phyloP scores from a whole-genome alignment of 352 stramenopile species.

The Pythium dissimile region DNA sequence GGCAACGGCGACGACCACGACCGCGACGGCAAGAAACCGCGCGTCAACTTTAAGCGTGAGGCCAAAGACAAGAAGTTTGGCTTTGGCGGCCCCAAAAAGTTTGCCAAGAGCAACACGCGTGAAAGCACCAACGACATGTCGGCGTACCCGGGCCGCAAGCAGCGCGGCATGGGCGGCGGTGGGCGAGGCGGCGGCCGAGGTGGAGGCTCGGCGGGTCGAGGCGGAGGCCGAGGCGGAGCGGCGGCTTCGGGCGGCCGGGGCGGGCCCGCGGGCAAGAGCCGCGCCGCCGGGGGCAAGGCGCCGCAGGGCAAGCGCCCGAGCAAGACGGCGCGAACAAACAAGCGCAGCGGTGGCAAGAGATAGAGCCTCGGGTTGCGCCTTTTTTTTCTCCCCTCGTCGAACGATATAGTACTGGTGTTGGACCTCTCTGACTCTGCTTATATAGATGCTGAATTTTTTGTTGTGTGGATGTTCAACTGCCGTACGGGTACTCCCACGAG shows the following conservation, averaged over 20 bases:
- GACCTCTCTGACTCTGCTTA: too few species aligned
- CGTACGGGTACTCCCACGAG: conserved; percentile 32
- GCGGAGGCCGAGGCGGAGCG: background rate
- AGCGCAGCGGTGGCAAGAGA: conserved; percentile 23
- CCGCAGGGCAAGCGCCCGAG: conserved; percentile 23
- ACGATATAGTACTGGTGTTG: too few species aligned
- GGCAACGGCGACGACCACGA: conserved; percentile 15
- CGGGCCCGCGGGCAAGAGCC: conserved; percentile 3
- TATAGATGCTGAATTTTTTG: conserved; percentile 8
- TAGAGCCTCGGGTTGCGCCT: conserved; percentile 12
- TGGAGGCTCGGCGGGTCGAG: background rate
- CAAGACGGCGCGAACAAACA: conserved; percentile 26
- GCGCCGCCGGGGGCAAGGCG: conserved; percentile 19
- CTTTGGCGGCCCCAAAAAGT: conserved; percentile 77
- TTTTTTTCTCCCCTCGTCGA: too few species aligned
- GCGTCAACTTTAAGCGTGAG: conserved; percentile 64
- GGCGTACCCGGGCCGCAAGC: conserved; percentile 43
- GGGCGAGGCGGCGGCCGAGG: background rate
- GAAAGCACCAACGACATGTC: conserved; percentile 82
- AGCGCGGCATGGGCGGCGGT: conserved; percentile 3
- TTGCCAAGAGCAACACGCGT: conserved; percentile 76
- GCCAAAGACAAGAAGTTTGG: conserved; percentile 82
- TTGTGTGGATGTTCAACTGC: background rate
- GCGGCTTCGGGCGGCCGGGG: background rate
- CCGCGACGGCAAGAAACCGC: conserved; percentile 55